A percentile compares a stretch with the other conserved stretches of the same genome.
These are phyloP conservation scores for Tuber calosporum DNA, from an alignment of 495 filamentous ascomycete genomes.

Conservation along the genomic window DNA sequence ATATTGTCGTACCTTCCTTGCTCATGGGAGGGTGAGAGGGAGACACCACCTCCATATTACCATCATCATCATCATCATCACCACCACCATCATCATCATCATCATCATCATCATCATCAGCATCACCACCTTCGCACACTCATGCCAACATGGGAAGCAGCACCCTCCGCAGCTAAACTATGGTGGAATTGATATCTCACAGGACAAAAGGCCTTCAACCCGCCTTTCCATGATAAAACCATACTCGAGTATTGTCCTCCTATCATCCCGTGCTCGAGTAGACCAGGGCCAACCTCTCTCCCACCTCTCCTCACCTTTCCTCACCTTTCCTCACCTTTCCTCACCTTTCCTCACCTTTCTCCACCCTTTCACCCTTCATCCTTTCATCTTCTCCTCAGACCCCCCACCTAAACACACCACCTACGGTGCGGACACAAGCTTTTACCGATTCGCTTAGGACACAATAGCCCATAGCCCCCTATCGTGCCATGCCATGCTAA, in stretches of 20 bases:
- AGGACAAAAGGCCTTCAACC: not conserved
- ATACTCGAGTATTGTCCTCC: not conserved
- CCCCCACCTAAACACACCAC: not conserved
- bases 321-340: too few relatives aligned
- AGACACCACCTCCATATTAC: not conserved
- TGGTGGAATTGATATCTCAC: not conserved
- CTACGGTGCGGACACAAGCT: not conserved
- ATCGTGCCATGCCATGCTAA: not conserved
- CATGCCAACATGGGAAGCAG: not conserved
- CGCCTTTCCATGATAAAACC: not conserved
- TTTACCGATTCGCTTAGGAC: constrained; percentile 3
- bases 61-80: too few relatives aligned
- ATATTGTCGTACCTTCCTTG: too few relatives aligned
- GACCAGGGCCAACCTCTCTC: too few relatives aligned
- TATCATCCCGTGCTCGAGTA: too few relatives aligned
- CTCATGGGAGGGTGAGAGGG: too few relatives aligned
- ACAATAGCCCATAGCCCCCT: not conserved
- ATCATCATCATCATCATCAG: not conserved
- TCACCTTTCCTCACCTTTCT: not conserved
- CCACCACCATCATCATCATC: too few relatives aligned
- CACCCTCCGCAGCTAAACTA: not conserved
- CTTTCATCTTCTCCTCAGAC: not conserved
- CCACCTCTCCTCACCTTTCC: too few relatives aligned
- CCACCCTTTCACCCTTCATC: too few relatives aligned
- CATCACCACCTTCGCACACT: not conserved